phyloP scores from a whole-genome alignment of 2,329 filamentous ascomycete species.

The Scedosporium apiospermum region DNA sequence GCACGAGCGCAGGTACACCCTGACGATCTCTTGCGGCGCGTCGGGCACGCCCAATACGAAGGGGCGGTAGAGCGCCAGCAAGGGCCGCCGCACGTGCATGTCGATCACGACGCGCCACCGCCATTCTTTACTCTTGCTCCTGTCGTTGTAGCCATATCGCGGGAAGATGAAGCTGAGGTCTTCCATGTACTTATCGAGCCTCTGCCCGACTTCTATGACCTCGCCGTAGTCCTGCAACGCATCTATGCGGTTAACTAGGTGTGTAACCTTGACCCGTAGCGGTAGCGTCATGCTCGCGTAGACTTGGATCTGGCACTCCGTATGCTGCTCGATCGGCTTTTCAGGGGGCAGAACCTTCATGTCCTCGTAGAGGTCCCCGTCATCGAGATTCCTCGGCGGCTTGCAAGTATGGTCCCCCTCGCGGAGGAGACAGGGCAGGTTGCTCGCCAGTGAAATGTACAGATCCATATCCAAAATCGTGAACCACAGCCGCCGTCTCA shows the following conservation, averaged over 20 bases:
- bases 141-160: constrained; percentile 30
- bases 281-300: constrained; percentile 42
- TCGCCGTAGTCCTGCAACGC: constrained; percentile 42
- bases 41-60: constrained; percentile 42
- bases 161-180: constrained; percentile 45
- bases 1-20: constrained; percentile 42
- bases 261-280: constrained; percentile 38
- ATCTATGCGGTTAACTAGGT: constrained; percentile 42
- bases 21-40: constrained; percentile 40
- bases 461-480: constrained; percentile 48
- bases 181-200: constrained; percentile 43
- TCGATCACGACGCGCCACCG: constrained; percentile 40
- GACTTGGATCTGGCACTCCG: constrained; percentile 43
- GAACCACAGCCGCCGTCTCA: constrained; percentile 45
- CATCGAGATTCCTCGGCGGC: constrained; percentile 44
- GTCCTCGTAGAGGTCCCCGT: constrained; percentile 35
- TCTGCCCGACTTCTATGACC: constrained; percentile 42
- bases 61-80: constrained; percentile 44
- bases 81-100: constrained; percentile 42
- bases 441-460: constrained; percentile 42
- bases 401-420: constrained; percentile 44
- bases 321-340: constrained; percentile 40
- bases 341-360: constrained; percentile 39
- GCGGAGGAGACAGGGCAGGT: constrained; percentile 39
- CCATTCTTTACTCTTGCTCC: constrained; percentile 41